Evolutionary conservation across 1,284 basidiomycete genomes (phyloP).

Genomic region (Earliella scabrosa): DNA sequence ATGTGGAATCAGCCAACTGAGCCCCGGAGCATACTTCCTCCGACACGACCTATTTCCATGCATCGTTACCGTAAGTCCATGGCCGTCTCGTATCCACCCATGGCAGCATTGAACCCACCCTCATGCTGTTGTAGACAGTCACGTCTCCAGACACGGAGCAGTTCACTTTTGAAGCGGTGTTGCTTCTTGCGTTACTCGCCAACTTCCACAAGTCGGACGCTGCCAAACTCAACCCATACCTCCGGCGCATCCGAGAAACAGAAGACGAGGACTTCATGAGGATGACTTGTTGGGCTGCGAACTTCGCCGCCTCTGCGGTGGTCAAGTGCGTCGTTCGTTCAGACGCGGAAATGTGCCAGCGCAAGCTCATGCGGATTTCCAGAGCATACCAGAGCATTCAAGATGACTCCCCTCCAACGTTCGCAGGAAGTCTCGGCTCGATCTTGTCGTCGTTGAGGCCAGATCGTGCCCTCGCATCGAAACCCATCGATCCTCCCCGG

Average conservation of each 20-base stretch:
- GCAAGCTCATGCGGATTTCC: background rate
- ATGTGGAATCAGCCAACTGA: slow-evolving; percentile 62
- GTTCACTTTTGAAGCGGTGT: slow-evolving; percentile 59
- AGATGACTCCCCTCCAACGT: slow-evolving; percentile 54
- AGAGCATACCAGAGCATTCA: slow-evolving; percentile 61
- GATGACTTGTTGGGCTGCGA: slow-evolving; percentile 58
- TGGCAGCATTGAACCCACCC: too few species aligned
- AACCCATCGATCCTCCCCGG: slow-evolving; percentile 48
- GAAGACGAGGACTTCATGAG: slow-evolving; percentile 54
- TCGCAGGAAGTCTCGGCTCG: slow-evolving; percentile 52
- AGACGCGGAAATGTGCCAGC: too few species aligned
- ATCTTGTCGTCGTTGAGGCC: slow-evolving; percentile 55
- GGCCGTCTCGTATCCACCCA: background rate
- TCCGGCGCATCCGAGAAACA: slow-evolving; percentile 52
- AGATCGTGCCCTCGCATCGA: slow-evolving; percentile 53
- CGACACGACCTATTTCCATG: slow-evolving; percentile 61
- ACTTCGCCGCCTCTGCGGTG: slow-evolving; percentile 52
- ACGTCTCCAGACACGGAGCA: slow-evolving; percentile 55
- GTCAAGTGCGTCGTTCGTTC: slow-evolving; percentile 46
- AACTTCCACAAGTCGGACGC: slow-evolving; percentile 74
- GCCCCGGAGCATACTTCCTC: slow-evolving; percentile 70
- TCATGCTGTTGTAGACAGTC: slow-evolving; percentile 45
- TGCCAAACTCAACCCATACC: slow-evolving; percentile 65
- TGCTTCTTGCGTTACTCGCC: slow-evolving; percentile 60
- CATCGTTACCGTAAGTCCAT: slow-evolving; percentile 47